phyloP scores from a whole-genome alignment of 805 yeast species.

The Spathaspora boniae region DNA sequence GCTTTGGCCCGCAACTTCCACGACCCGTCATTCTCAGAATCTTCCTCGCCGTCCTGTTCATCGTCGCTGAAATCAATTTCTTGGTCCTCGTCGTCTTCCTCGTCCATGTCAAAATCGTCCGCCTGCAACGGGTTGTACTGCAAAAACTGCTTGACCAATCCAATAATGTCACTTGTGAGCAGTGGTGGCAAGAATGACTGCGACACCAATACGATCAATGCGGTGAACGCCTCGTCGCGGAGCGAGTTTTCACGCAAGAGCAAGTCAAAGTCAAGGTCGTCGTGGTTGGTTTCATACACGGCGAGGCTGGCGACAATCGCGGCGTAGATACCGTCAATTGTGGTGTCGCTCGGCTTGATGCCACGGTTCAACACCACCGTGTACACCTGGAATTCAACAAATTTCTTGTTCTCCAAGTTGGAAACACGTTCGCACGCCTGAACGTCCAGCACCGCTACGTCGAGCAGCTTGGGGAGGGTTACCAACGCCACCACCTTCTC shows the following conservation, averaged over 20 bases:
- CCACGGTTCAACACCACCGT: constrained; percentile 13
- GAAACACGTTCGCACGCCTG: neutral
- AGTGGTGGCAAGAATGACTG: constrained; percentile 7
- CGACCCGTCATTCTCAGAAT: constrained; percentile 39
- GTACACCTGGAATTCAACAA: constrained; percentile 13
- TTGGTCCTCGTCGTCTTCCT: constrained; percentile 34
- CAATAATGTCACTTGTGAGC: constrained; percentile 13
- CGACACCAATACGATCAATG: constrained; percentile 31
- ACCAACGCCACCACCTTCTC: constrained; percentile 37
- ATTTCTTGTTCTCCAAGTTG: constrained; percentile 3
- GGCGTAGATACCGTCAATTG: constrained; percentile 13
- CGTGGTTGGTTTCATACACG: constrained; percentile 10
- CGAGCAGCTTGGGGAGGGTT: constrained; percentile 7
- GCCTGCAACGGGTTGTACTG: constrained; percentile 29
- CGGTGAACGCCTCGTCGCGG: constrained; percentile 49
- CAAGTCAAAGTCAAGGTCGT: constrained; percentile 42
- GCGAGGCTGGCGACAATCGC: constrained; percentile 19
- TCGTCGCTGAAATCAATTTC: constrained; percentile 40
- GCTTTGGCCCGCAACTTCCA: constrained; percentile 64
- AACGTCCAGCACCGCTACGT: constrained; percentile 2
- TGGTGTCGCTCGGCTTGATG: constrained; percentile 3
- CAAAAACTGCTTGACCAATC: constrained; percentile 21
- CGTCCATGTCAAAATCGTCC: constrained; percentile 27
- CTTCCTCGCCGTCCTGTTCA: constrained; percentile 34
- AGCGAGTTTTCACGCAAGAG: constrained; percentile 42